phyloP scores from a whole-genome alignment of 1,284 basidiomycete genomes.

The Rhizoctonia solani region DNA sequence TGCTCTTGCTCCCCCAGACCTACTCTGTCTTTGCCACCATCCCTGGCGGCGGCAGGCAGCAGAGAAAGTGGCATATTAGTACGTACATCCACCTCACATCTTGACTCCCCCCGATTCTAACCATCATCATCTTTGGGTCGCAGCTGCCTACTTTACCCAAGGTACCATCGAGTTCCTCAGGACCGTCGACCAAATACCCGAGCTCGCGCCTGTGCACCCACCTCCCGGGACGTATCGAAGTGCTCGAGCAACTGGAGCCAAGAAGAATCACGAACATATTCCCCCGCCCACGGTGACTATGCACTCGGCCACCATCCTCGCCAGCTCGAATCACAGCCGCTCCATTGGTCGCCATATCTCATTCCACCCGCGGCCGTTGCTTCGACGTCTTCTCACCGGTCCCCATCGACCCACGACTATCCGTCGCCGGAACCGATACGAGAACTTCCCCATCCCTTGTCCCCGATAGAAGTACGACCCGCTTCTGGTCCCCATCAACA shows the following conservation, averaged over 20 bases:
- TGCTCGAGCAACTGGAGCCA: constrained; percentile 27
- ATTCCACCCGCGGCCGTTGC: not conserved
- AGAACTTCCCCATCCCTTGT: constrained; percentile 23
- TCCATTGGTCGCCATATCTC: not conserved
- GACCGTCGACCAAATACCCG: constrained; percentile 32
- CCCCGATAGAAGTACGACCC: constrained; percentile 25
- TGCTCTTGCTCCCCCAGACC: too few species aligned
- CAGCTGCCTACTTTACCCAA: constrained; percentile 36
- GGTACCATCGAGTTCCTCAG: constrained; percentile 32
- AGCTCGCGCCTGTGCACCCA: constrained; percentile 14
- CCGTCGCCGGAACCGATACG: constrained; percentile 19
- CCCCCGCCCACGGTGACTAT: too few species aligned
- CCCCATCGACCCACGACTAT: too few species aligned
- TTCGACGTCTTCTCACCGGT: too few species aligned
- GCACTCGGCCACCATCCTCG: constrained; percentile 14
- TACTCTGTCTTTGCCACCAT: constrained; percentile 37
- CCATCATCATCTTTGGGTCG: not conserved
- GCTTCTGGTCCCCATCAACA: too few species aligned
- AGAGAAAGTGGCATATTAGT: constrained; percentile 39
- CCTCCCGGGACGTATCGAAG: constrained; percentile 31
- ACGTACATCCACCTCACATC: not conserved
- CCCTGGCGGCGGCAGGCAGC: constrained; percentile 26
- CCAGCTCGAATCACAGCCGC: not conserved
- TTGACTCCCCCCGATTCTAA: constrained; percentile 3
- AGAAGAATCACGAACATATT: constrained; percentile 28